phyloP scores from a whole-genome alignment of 164 flowering plant genomes.

The Magnolia kwangsiensis region DNA sequence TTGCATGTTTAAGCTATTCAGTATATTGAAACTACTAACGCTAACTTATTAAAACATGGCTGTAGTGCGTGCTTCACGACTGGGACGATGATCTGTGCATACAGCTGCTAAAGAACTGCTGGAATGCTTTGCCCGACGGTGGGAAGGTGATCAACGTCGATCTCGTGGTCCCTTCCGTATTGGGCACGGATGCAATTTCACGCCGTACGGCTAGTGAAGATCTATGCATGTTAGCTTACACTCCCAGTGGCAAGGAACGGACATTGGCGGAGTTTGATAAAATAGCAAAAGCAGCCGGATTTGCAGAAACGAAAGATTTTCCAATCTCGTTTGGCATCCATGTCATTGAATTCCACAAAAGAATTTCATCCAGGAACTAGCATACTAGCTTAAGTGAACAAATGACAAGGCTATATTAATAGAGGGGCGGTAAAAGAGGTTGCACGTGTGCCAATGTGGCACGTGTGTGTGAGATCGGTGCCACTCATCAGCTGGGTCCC shows the following conservation, averaged over 20 bases:
- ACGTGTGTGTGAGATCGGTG: too few relatives aligned
- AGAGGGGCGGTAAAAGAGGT: too few relatives aligned
- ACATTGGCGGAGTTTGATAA: slow-evolving; percentile 21
- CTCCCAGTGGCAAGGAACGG: slow-evolving; percentile 25
- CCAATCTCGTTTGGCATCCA: slow-evolving; percentile 8
- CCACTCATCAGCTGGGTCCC: too few relatives aligned
- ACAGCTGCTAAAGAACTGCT: slow-evolving; percentile 31
- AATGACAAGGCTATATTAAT: too few relatives aligned
- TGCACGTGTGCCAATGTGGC: too few relatives aligned
- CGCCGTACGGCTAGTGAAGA: slow-evolving; percentile 16
- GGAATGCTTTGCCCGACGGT: slow-evolving; percentile 23
- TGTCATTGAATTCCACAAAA: slow-evolving; percentile 31
- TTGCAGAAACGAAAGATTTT: slow-evolving; percentile 2
- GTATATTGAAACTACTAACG: too few relatives aligned
- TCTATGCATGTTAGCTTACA: slow-evolving; percentile 16
- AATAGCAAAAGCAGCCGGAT: slow-evolving; percentile 30
- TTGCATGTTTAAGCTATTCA: too few relatives aligned
- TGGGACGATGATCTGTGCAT: slow-evolving; percentile 35
- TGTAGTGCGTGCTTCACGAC: slow-evolving; percentile 22
- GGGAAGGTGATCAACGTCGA: slow-evolving; percentile 40
- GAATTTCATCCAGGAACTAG: too few relatives aligned
- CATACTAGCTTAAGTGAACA: too few relatives aligned
- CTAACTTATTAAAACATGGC: not conserved
- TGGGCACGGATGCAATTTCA: slow-evolving; percentile 8
- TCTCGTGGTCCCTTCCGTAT: slow-evolving; percentile 19